Conservation (phyloP, 805 yeast genomes). For the Kazachstania taianensis region DNA sequence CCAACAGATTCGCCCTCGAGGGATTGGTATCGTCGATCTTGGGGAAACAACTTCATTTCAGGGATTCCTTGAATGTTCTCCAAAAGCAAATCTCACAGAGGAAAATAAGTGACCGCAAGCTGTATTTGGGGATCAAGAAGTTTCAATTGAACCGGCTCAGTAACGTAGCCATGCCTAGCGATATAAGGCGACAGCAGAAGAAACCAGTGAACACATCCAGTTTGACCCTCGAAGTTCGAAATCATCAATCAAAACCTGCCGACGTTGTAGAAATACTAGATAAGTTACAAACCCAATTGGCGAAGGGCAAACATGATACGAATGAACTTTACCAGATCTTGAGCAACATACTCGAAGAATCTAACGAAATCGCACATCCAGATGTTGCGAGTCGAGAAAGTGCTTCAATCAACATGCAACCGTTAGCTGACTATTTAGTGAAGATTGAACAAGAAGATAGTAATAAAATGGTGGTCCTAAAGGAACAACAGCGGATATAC, state of each 20-base stretch:
- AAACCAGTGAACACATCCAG: not conserved
- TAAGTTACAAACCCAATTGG: slow-evolving; percentile 2
- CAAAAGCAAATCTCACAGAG: not conserved
- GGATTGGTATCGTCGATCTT: not conserved
- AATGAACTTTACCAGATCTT: slow-evolving; percentile 9
- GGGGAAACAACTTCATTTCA: not conserved
- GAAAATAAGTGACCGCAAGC: not conserved
- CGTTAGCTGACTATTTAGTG: not conserved
- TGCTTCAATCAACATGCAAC: not conserved
- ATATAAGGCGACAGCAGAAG: not conserved
- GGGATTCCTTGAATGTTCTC: not conserved
- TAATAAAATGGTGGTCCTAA: not conserved
- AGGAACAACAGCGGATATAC: slow-evolving; percentile 15
- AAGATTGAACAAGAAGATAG: not conserved
- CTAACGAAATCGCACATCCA: slow-evolving; percentile 1
- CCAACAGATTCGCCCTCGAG: not conserved
- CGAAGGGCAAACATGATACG: not conserved
- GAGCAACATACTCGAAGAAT: slow-evolving; percentile 7
- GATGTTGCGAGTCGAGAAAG: not conserved
- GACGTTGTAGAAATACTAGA: slow-evolving; percentile 1
- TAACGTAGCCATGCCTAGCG: not conserved
- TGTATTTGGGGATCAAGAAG: not conserved
- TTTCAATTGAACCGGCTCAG: too few species aligned
- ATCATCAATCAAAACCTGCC: too few species aligned
- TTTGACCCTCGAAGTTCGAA: too few species aligned